Evolutionary conservation across 495 filamentous ascomycete species (phyloP).

Genomic region (Hypoxylon trugodes): DNA sequence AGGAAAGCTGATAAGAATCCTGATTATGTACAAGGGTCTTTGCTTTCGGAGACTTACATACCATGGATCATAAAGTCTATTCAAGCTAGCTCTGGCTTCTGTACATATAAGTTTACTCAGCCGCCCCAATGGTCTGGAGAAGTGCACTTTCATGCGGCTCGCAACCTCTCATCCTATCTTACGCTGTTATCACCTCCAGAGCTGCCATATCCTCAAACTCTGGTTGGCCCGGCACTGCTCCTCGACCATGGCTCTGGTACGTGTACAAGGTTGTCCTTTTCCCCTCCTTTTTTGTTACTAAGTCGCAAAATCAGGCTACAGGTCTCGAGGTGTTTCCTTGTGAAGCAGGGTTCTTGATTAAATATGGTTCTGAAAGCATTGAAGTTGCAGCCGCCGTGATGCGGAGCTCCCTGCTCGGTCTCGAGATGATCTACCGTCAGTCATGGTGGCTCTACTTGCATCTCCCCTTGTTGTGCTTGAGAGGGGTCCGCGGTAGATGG

Average conservation of each 20-base stretch:
- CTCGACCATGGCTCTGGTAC: background rate
- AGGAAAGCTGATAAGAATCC: background rate
- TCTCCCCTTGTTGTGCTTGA: background rate
- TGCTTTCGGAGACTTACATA: background rate
- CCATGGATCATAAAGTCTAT: background rate
- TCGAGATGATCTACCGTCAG: background rate
- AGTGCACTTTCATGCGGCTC: background rate
- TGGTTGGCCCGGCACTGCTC: background rate
- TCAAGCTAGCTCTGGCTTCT: background rate
- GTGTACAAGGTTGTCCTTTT: background rate
- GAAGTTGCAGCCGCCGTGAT: background rate
- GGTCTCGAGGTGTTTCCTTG: background rate
- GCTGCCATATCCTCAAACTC: background rate
- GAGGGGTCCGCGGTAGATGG: background rate
- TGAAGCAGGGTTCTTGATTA: background rate
- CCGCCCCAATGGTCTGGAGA: background rate
- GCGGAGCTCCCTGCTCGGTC: background rate
- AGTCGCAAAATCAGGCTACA: background rate
- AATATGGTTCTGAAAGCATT: background rate
- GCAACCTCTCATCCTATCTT: background rate
- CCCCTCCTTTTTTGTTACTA: background rate
- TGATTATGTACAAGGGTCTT: background rate
- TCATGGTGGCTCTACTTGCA: no score
- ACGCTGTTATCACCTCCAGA: background rate
- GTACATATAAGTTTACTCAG: background rate